These are phyloP conservation scores for Aspergillus arachidicola DNA, from an alignment of 2,329 filamentous ascomycete species.

Conservation along the genomic window DNA sequence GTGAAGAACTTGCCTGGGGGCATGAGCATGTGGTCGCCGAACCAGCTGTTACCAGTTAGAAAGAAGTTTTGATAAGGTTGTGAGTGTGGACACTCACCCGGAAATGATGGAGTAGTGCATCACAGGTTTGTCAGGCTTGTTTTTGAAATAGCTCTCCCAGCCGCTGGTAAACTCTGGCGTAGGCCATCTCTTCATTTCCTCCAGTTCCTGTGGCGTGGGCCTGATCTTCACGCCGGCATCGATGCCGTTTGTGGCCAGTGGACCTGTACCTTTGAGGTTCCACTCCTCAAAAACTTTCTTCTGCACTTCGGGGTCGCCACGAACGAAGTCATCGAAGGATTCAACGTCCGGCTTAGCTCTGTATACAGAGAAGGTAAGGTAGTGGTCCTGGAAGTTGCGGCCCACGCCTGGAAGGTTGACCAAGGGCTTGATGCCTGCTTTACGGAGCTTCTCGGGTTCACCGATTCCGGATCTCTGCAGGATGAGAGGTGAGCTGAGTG, in stretches of 20 bases:
- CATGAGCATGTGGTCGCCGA: constrained; percentile 59
- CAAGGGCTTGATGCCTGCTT: constrained; percentile 67
- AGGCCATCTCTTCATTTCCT: constrained; percentile 71
- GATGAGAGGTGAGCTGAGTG: constrained; percentile 72
- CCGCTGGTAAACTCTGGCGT: constrained; percentile 69
- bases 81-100: constrained; percentile 43
- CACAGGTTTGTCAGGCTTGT: constrained; percentile 83
- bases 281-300: constrained; percentile 76
- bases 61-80: not conserved
- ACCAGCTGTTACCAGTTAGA: constrained; percentile 35
- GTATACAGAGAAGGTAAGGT: constrained; percentile 70
- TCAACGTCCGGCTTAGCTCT: constrained; percentile 75
- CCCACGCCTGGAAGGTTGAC: constrained; percentile 74
- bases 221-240: constrained; percentile 79
- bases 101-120: constrained; percentile 83
- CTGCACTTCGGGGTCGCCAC: constrained; percentile 72
- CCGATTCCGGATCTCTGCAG: constrained; percentile 76
- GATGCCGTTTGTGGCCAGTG: constrained; percentile 76
- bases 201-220: constrained; percentile 68
- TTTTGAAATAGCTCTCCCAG: constrained; percentile 81
- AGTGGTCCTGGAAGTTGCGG: constrained; percentile 77
- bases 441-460: constrained; percentile 70
- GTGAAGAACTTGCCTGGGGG: constrained; percentile 79
- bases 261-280: constrained; percentile 77
- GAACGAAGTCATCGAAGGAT: constrained; percentile 78